A percentile compares a stretch with the other conserved stretches of the same genome.
Conservation (phyloP, 208 protist genomes). For the Vickermania spadyakhi region DNA sequence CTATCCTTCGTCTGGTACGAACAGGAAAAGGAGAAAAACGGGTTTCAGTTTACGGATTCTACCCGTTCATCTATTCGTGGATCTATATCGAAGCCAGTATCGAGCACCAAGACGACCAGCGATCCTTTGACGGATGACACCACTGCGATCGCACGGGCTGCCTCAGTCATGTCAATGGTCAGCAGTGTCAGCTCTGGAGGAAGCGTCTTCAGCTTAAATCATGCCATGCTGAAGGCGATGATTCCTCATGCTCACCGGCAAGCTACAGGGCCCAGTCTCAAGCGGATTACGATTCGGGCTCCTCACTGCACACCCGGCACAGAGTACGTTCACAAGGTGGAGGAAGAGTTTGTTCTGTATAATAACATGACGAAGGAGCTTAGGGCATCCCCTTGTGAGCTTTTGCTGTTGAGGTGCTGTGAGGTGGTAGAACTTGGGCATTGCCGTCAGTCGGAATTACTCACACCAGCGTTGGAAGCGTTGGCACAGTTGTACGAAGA, state of each 20-base stretch:
- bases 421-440: slow-evolving; percentile 79
- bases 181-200: slow-evolving; percentile 42
- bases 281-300: slow-evolving; percentile 30
- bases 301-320: slow-evolving; percentile 17
- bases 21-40: slow-evolving; percentile 58
- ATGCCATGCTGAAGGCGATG: slow-evolving; percentile 68
- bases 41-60: slow-evolving; percentile 45
- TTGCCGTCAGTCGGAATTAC: slow-evolving; percentile 73
- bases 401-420: slow-evolving; percentile 76
- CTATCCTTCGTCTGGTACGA: slow-evolving; percentile 74
- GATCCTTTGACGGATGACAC: neutral
- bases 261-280: slow-evolving; percentile 43
- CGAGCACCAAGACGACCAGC: slow-evolving; percentile 4
- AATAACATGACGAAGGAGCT: slow-evolving; percentile 76
- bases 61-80: slow-evolving; percentile 16
- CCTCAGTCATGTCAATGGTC: slow-evolving; percentile 40
- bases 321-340: slow-evolving; percentile 19
- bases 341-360: slow-evolving; percentile 70
- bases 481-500: slow-evolving; percentile 80
- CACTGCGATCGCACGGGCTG: slow-evolving; percentile 1
- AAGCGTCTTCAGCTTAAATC: slow-evolving; percentile 72
- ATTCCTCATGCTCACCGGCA: slow-evolving; percentile 40
- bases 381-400: slow-evolving; percentile 68
- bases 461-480: slow-evolving; percentile 67
- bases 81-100: slow-evolving; percentile 2